Percentiles rank a stretch among this genome's conserved stretches.
Evolutionary conservation across 2,329 filamentous ascomycete genomes (phyloP).

Genomic region (Colletotrichum filicis): DNA sequence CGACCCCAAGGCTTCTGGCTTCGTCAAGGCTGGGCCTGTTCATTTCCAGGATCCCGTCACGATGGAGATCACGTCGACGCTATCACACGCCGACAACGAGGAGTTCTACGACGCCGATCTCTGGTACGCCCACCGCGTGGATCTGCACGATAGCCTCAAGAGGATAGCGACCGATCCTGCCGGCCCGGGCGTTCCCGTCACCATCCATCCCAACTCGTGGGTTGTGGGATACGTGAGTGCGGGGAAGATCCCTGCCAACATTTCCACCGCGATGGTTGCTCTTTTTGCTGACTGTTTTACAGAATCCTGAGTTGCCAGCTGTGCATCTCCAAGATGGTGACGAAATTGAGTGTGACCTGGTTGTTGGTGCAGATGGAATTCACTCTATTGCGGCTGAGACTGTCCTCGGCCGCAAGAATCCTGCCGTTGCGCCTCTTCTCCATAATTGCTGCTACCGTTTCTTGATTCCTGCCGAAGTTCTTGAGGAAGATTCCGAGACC

Average conservation of each 20-base stretch:
- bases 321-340: slow-evolving; percentile 44
- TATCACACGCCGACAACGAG: slow-evolving; percentile 27
- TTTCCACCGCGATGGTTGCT: neutral
- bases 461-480: slow-evolving; percentile 42
- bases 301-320: slow-evolving; percentile 41
- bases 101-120: slow-evolving; percentile 41
- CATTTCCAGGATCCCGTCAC: slow-evolving; percentile 37
- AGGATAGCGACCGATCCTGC: slow-evolving; percentile 44
- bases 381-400: slow-evolving; percentile 46
- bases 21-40: slow-evolving; percentile 40
- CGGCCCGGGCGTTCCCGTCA: slow-evolving; percentile 40
- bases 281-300: neutral
- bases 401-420: slow-evolving; percentile 42
- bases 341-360: slow-evolving; percentile 46
- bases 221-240: slow-evolving; percentile 43
- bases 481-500: slow-evolving; percentile 46
- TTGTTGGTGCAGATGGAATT: slow-evolving; percentile 58
- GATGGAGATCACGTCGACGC: slow-evolving; percentile 39
- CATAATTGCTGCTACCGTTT: slow-evolving; percentile 50
- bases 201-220: slow-evolving; percentile 38
- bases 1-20: slow-evolving; percentile 41
- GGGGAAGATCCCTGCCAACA: neutral
- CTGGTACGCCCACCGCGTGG: slow-evolving; percentile 52
- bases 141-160: slow-evolving; percentile 50
- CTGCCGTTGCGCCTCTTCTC: slow-evolving; percentile 39